Percentiles rank a stretch among this genome's conserved stretches.
Conservation (phyloP, 441 rosid species). For the Brassica hybrid region DNA sequence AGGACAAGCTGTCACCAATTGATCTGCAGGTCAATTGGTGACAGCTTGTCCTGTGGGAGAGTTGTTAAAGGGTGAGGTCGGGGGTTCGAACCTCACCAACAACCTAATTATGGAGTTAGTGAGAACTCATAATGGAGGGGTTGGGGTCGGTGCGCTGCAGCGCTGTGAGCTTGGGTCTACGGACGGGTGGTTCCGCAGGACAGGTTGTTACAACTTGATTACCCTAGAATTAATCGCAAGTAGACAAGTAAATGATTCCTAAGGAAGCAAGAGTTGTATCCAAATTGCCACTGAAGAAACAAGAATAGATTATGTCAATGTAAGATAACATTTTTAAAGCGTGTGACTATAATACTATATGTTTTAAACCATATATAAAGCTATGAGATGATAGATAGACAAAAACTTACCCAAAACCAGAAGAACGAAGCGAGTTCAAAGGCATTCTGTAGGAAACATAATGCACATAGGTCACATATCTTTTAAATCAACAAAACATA, state of each 20-base stretch:
- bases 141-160: too few relatives aligned
- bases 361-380: neutral
- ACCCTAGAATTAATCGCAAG: constrained; percentile 82
- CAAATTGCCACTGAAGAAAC: constrained; percentile 70
- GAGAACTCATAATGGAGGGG: too few relatives aligned
- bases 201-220: too few relatives aligned
- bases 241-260: constrained; percentile 70
- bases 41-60: too few relatives aligned
- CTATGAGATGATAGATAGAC: neutral
- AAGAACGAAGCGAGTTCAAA: constrained; percentile 90
- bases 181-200: too few relatives aligned
- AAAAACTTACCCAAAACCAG: constrained; percentile 89
- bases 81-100: too few relatives aligned
- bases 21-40: too few relatives aligned
- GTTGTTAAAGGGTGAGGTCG: too few relatives aligned
- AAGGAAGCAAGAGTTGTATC: constrained; percentile 72
- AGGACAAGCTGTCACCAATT: too few relatives aligned
- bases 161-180: too few relatives aligned
- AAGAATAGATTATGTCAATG: constrained; percentile 8
- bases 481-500: neutral
- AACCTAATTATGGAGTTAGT: too few relatives aligned
- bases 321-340: neutral
- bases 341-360: neutral
- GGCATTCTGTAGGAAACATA: constrained; percentile 36
- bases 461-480: constrained; percentile 16